A percentile compares a stretch with the other conserved stretches of the same genome.
These are phyloP conservation scores for Salinomyces thailandicus DNA, from an alignment of 2,329 filamentous ascomycete species.

Conservation along the genomic window DNA sequence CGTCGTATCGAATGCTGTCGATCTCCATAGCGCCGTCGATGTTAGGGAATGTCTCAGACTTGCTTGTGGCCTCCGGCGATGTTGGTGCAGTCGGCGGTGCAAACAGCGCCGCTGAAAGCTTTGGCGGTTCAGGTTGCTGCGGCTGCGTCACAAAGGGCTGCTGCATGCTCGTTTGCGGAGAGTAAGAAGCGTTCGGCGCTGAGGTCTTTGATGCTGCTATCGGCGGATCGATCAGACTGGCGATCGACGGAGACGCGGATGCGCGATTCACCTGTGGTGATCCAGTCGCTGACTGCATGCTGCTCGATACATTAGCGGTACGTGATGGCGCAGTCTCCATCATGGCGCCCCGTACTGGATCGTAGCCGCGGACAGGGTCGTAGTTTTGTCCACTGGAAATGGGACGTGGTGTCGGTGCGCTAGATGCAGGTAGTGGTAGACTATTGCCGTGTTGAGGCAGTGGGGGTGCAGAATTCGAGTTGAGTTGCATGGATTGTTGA, in stretches of 20 bases:
- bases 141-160: slow-evolving; percentile 9
- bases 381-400: slow-evolving; percentile 71
- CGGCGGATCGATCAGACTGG: slow-evolving; percentile 73
- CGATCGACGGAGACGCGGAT: slow-evolving; percentile 85
- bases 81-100: slow-evolving; percentile 1
- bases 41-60: neutral
- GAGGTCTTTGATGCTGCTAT: slow-evolving; percentile 27
- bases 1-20: slow-evolving; percentile 14
- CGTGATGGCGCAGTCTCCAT: slow-evolving; percentile 20
- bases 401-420: slow-evolving; percentile 28
- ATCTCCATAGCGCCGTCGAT: slow-evolving; percentile 26
- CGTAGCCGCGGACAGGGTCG: slow-evolving; percentile 79
- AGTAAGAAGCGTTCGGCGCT: slow-evolving; percentile 22
- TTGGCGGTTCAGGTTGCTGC: neutral
- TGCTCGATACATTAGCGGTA: slow-evolving; percentile 12
- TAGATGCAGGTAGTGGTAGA: slow-evolving; percentile 24
- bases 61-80: neutral
- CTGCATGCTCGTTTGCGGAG: slow-evolving; percentile 14
- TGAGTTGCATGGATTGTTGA: slow-evolving; percentile 12
- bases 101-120: neutral
- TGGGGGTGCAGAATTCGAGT: slow-evolving; percentile 21
- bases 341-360: slow-evolving; percentile 63
- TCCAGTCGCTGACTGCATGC: slow-evolving; percentile 25
- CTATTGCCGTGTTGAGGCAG: slow-evolving; percentile 11
- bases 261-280: slow-evolving; percentile 51